Evolutionary conservation across 2,329 filamentous ascomycete genomes (phyloP), one percentile per base, ranked within the genome.

Genomic region (Ophiostoma perfectum): DNA sequence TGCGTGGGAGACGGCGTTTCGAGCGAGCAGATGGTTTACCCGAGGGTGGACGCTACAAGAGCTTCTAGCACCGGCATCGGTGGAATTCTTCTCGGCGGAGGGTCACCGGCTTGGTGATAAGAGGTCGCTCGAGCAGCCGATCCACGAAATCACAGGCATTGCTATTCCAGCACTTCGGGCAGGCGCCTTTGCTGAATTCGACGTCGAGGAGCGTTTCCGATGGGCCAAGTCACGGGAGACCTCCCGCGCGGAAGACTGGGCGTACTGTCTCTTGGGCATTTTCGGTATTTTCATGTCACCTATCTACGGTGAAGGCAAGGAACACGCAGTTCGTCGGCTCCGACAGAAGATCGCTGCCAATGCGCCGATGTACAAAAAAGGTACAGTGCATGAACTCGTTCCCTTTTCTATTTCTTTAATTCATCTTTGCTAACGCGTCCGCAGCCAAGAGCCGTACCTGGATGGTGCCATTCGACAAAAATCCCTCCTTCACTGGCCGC

Each of bases 101-200:
- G 49, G 49, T 18, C n/a, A 55, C 4, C 49, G 49, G n/a, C n/a
- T 55, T 18, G 49, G 49, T 14, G 49, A 55, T 14, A 55, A 55
- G 49, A 55, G n/a, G n/a, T 55, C 49, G 49, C 49, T 55, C n/a
- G 49, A 55, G 49, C n/a, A 55, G n/a, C n/a, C 18, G 6, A 55
- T 55, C 5, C 49, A 55, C n/a, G 18, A 55, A 18, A 55, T 55
- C n/a, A 55, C 49, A 8, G n/a, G 49, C 7, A 55, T 27, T 55
- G 18, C 18, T 55, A 27, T 55, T 27, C 49, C 2, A 9, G 49
- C n/a, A 7, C 49, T 55, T 9, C 49, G 27, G n/a, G 49, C n/a
- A 55, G n/a, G 3, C n/a, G 8, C 49, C n/a, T 3, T 55, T 6
- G 11, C 7, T 8, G 49, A 55, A 9, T 55, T 18, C 49, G 27